A percentile compares a stretch with the other conserved stretches of the same genome.
These are phyloP conservation scores for Ascochyta rabiei DNA, from an alignment of 2,329 filamentous ascomycete genomes.

Conservation along the genomic window DNA sequence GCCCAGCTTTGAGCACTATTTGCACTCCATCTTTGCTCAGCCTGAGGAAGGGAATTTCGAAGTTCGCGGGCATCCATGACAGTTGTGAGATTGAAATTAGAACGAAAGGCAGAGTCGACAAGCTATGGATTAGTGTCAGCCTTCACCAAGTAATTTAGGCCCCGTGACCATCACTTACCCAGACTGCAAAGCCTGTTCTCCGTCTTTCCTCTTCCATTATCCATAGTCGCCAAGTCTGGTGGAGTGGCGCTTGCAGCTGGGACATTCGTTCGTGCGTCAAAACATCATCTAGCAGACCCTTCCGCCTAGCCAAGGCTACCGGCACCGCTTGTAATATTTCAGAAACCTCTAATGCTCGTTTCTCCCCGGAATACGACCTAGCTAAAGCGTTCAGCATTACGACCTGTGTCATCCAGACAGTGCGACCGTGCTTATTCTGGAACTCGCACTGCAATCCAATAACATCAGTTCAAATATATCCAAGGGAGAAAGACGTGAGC, in stretches of 20 bases:
- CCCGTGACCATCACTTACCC: conserved; percentile 1
- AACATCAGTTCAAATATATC: too few species aligned
- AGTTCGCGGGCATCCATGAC: neutral
- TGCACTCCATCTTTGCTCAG: neutral
- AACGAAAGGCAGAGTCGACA: neutral
- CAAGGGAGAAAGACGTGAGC: neutral
- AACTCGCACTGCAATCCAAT: conserved; percentile 1
- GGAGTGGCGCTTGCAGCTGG: neutral
- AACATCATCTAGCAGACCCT: neutral
- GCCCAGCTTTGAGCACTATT: conserved; percentile 1
- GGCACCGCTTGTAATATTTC: conserved; percentile 1
- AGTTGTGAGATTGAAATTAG: neutral
- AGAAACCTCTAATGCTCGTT: neutral
- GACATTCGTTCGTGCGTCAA: neutral
- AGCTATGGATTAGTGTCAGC: neutral
- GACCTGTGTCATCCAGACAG: conserved; percentile 7
- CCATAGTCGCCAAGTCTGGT: conserved; percentile 3
- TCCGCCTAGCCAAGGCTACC: neutral
- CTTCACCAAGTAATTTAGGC: too few species aligned
- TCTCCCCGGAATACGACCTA: conserved; percentile 5
- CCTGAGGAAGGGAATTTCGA: conserved; percentile 1
- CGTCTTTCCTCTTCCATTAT: conserved; percentile 2
- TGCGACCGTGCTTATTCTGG: neutral
- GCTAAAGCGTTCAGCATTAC: conserved; percentile 1
- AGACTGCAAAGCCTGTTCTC: conserved; percentile 1